Evolutionary conservation across 768 basidiomycete genomes (phyloP), one percentile per base, ranked within the genome.

Genomic region (Lentinula sp.): DNA sequence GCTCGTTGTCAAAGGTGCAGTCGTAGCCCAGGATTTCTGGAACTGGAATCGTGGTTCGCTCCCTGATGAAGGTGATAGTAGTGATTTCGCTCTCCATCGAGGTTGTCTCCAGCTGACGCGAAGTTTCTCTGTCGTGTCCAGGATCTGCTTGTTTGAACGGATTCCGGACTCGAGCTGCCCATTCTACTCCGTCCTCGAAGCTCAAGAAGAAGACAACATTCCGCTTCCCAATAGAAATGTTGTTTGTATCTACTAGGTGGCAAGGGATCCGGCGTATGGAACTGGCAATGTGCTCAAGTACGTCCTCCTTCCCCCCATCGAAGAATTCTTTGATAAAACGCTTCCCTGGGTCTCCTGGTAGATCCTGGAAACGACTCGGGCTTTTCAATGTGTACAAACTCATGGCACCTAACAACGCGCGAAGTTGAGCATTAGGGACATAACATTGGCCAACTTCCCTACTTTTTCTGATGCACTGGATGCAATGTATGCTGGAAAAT

Each of bases 1-100:
- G n/a, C 6, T 36, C 35, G 50, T 64, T 73, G 71, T 12, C 74
- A 28, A 74, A 6, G 72, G 71, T 45, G 66, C 68, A 66, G 6
- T 52, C 73, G 58, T 48, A 32, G 7, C 42, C 60, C 36, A 36
- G 18, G 55, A 64, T 33, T 6, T 20, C 45, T 23, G 59, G 59
- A 12, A 54, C 59, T 39, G 59, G 60, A 32, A 60, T 54, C n/a
- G 59, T 61, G n/a, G 57, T 62, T 13, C 37, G 23, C 33, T 33
- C 36, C 20, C 50, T 39, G 43, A 61, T 32, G 10, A 53, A 61
- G 33, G 20, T 41, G 16, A 61, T 51, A 28, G 51, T 55, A 15
- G 48, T 51, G 36, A 54, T 65, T 61, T 52, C 33, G 23, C 50
- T 52, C 35, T 52, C 50, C 23, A 52, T 52, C 12, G 50, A 52